These are phyloP conservation scores for Stachybotrys elegans DNA, from an alignment of 2,329 filamentous ascomycete genomes.

Conservation along the genomic window DNA sequence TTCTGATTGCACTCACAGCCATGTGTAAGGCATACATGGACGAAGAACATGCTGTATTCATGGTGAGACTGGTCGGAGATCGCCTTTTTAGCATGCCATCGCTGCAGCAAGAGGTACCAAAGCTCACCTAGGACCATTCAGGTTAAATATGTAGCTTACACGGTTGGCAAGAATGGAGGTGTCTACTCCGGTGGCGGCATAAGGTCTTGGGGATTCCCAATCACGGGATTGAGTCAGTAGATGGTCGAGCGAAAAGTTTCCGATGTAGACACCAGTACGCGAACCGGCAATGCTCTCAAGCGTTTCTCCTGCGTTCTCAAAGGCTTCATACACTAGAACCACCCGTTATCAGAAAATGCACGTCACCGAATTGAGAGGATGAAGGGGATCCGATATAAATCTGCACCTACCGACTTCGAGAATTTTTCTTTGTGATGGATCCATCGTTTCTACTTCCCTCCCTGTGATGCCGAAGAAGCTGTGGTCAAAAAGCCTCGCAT, in stretches of 20 bases:
- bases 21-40: constrained; percentile 1
- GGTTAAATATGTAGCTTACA: constrained; percentile 8
- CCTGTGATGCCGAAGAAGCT: constrained; percentile 8
- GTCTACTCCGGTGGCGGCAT: constrained; percentile 1
- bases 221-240: neutral
- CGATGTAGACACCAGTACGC: constrained; percentile 3
- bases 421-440: constrained; percentile 13
- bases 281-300: constrained; percentile 3
- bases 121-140: constrained; percentile 5
- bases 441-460: constrained; percentile 7
- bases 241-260: constrained; percentile 5
- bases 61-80: neutral
- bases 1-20: neutral
- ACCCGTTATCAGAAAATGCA: too few species aligned
- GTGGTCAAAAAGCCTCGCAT: constrained; percentile 6
- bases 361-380: too few species aligned
- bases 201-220: neutral
- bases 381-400: neutral
- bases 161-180: constrained; percentile 8
- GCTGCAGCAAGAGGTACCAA: neutral
- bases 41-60: neutral
- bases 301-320: constrained; percentile 14
- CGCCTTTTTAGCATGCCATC: neutral
- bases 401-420: constrained; percentile 10
- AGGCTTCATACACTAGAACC: constrained; percentile 11